These are phyloP conservation scores for Stromatinia cepivora DNA, from an alignment of 2,329 filamentous ascomycete genomes.

Conservation along the genomic window DNA sequence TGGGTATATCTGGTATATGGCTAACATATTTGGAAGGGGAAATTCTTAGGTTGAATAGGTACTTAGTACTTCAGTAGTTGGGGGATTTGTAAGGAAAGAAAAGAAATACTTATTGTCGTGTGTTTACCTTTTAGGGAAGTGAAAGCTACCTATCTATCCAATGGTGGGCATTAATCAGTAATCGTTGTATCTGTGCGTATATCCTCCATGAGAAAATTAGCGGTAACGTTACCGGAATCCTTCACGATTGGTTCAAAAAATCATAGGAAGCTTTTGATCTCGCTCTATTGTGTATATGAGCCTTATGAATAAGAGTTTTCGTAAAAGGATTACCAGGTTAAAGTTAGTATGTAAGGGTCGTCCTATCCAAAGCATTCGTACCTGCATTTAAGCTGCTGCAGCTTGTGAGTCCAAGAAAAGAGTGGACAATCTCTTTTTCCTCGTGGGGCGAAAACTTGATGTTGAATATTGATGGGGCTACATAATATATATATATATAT, in stretches of 20 bases:
- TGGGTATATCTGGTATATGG: not conserved
- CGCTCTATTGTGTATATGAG: not conserved
- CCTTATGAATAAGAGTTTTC: not conserved
- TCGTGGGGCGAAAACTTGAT: not conserved
- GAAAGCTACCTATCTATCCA: too few species aligned
- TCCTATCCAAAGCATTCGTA: not conserved
- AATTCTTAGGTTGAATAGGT: not conserved
- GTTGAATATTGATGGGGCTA: not conserved
- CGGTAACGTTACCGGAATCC: not conserved
- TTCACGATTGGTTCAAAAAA: not conserved
- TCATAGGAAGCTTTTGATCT: not conserved
- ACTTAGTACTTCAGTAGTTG: too few species aligned
- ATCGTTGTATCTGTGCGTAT: conserved; percentile 8
- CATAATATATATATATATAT: not conserved
- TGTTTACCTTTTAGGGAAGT: too few species aligned
- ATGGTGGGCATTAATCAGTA: not conserved
- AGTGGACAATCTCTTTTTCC: not conserved
- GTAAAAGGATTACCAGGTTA: too few species aligned
- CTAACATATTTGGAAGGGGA: not conserved
- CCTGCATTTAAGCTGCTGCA: conserved; percentile 13
- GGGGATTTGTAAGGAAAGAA: not conserved
- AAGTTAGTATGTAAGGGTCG: not conserved
- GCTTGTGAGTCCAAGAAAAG: not conserved
- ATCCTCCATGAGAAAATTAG: not conserved
- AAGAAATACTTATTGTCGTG: not conserved